Evolutionary conservation across 2,329 filamentous ascomycete species (phyloP).

Genomic region (Cladosporium sp.): DNA sequence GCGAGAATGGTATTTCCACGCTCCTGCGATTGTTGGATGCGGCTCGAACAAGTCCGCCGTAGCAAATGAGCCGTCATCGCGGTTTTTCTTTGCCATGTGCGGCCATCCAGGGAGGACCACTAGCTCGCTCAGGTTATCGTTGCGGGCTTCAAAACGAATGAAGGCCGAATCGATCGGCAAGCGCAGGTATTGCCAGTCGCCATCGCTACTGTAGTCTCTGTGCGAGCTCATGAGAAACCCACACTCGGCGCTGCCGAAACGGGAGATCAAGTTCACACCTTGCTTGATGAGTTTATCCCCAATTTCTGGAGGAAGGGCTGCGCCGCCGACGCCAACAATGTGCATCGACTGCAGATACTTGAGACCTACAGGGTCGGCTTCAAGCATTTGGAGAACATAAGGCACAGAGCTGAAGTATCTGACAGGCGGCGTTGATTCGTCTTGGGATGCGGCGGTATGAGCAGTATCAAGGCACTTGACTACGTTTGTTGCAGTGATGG

Average conservation of each 20-base stretch:
- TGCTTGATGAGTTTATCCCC: constrained; percentile 50
- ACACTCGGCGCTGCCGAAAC: constrained; percentile 63
- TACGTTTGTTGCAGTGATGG: constrained; percentile 55
- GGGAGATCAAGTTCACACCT: constrained; percentile 54
- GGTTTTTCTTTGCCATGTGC: constrained; percentile 54
- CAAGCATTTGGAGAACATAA: constrained; percentile 53
- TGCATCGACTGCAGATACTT: constrained; percentile 48
- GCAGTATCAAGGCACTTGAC: constrained; percentile 43
- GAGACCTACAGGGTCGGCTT: constrained; percentile 40
- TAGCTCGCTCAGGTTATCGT: constrained; percentile 47
- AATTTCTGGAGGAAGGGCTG: constrained; percentile 49
- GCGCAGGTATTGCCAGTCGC: constrained; percentile 59
- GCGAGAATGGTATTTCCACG: constrained; percentile 60
- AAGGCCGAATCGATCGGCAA: constrained; percentile 29
- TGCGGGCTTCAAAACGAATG: constrained; percentile 44
- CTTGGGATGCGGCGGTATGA: constrained; percentile 8
- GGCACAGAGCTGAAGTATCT: constrained; percentile 61
- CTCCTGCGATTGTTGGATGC: constrained; percentile 47
- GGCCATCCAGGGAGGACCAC: constrained; percentile 55
- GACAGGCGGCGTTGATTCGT: constrained; percentile 31
- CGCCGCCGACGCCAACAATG: constrained; percentile 60
- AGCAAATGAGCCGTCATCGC: constrained; percentile 55
- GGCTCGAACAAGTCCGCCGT: constrained; percentile 59
- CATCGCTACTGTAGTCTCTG: constrained; percentile 50
- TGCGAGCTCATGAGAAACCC: constrained; percentile 61